Base-by-base conservation (phyloP, 768 basidiomycete species). In the Dioszegia aurantiaca region DNA sequence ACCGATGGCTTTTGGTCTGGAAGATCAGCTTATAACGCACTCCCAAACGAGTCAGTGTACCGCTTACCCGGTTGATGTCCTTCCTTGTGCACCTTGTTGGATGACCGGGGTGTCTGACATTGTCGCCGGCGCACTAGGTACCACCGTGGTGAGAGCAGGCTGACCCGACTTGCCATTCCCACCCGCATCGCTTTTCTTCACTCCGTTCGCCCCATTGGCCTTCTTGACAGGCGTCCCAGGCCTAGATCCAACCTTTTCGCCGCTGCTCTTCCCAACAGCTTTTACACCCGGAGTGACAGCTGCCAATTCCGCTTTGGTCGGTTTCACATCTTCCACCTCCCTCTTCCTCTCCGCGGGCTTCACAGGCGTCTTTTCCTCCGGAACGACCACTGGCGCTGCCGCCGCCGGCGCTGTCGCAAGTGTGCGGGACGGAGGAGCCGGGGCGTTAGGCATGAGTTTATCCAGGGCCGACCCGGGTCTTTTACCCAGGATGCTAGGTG, bases 301-400 rank as follows among this genome's bases (percentile, higher is more conserved):
- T 16, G 36, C 39, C 23, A 40, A 12, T 12, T 53, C 51, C 51
- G 33, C 36, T 31, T 53, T 53, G 33, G 37, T 53, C 5, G 51
- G 51, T 37, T 53, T 53, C 3, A 53, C 51, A 27, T 40, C 51
- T 11, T 9, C 60, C 60, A 48, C 55, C 41, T 60, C 56, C 17
- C 46, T 26, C 1, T 49, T 17, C 36, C 57, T 21, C 57, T 59
- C n/a, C n/a, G n/a, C n/a, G n/a, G n/a, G n/a, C n/a, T n/a, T 33
- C 8, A 33, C 14, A 6, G 33, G 33, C 6, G 33, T 33, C 14
- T 33, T 6, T 6, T 33, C 14, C 33, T 33, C 33, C 8, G 33
- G 33, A 6, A 33, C 33, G 14, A 33, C 33, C 33, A 14, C 14
- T 6, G 33, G 33, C 16, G 28, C 37, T 30, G 51, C 44, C 17